Percentiles rank a stretch among this genome's conserved stretches.
Conservation (phyloP, 1,139 yeast species). For the Pneumocystis carinii region DNA sequence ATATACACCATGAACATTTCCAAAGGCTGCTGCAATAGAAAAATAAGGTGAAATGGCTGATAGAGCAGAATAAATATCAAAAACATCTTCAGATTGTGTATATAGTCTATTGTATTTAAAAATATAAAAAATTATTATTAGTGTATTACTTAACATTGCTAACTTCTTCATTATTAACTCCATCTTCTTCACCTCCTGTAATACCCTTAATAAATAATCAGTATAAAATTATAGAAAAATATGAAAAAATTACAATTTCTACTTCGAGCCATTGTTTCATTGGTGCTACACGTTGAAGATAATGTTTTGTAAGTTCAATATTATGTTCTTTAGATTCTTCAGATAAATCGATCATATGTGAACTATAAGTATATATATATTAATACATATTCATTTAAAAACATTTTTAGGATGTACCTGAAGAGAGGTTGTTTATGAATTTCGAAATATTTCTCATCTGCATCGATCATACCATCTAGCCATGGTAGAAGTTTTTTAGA, state of each 20-base stretch:
- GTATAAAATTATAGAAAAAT: neutral
- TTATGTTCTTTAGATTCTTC: constrained; percentile 95
- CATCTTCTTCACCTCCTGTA: constrained; percentile 85
- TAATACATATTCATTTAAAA: neutral
- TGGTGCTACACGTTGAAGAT: constrained; percentile 87
- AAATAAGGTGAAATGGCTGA: constrained; percentile 90
- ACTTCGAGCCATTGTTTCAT: constrained; percentile 97
- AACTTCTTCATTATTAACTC: constrained; percentile 96
- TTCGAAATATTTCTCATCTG: constrained; percentile 85
- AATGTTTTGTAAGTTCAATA: constrained; percentile 86
- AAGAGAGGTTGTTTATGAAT: constrained; percentile 84
- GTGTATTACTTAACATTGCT: constrained; percentile 43
- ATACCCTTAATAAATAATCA: neutral
- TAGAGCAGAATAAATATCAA: constrained; percentile 76
- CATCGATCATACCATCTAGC: constrained; percentile 95
- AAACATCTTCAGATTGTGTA: constrained; percentile 94
- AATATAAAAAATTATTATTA: neutral
- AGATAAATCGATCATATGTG: constrained; percentile 97
- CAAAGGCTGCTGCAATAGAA: constrained; percentile 98
- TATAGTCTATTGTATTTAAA: constrained; percentile 32
- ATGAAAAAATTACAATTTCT: constrained; percentile 98
- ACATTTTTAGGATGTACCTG: constrained; percentile 23
- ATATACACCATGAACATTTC: constrained; percentile 99
- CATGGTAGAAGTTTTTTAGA: constrained; percentile 96
- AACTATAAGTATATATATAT: constrained; percentile 27